phyloP scores from a whole-genome alignment of 108 stramenopile genomes.

The Skeletonema marinoi region DNA sequence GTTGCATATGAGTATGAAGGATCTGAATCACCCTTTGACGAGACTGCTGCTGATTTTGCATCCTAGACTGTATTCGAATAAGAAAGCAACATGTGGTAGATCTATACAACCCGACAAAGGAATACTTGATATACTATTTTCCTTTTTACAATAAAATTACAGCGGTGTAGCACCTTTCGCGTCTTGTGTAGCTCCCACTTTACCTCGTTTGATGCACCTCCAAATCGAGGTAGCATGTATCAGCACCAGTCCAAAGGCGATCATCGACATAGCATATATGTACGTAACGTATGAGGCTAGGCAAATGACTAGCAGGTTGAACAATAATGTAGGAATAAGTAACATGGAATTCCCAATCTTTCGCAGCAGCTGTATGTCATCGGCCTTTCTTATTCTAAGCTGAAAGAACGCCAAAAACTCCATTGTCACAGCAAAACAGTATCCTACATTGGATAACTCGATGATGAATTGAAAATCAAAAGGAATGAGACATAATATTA shows the following conservation, averaged over 20 bases:
- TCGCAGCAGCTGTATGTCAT: constrained; percentile 12
- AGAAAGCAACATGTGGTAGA: background rate
- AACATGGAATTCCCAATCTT: constrained; percentile 23
- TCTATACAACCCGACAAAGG: background rate
- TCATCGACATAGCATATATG: constrained; percentile 32
- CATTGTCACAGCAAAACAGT: constrained; percentile 26
- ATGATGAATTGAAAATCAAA: constrained; percentile 28
- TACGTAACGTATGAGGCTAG: constrained; percentile 49
- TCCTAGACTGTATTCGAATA: background rate
- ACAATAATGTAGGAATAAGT: constrained; percentile 18
- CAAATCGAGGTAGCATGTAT: constrained; percentile 15
- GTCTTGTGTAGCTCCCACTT: background rate
- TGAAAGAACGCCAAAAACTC: constrained; percentile 36
- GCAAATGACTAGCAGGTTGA: constrained; percentile 23
- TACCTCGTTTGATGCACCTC: background rate
- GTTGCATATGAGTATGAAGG: too few relatives aligned
- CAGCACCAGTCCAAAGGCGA: constrained; percentile 21
- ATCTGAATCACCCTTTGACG: background rate
- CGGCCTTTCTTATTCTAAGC: constrained; percentile 16
- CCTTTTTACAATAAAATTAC: background rate
- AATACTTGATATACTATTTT: background rate
- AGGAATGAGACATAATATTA: constrained; percentile 30
- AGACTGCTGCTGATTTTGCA: background rate
- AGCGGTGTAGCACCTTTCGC: background rate
- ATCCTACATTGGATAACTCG: constrained; percentile 36